Evolutionary conservation across 495 filamentous ascomycete species (phyloP).

Genomic region (Xylaria intraflava): DNA sequence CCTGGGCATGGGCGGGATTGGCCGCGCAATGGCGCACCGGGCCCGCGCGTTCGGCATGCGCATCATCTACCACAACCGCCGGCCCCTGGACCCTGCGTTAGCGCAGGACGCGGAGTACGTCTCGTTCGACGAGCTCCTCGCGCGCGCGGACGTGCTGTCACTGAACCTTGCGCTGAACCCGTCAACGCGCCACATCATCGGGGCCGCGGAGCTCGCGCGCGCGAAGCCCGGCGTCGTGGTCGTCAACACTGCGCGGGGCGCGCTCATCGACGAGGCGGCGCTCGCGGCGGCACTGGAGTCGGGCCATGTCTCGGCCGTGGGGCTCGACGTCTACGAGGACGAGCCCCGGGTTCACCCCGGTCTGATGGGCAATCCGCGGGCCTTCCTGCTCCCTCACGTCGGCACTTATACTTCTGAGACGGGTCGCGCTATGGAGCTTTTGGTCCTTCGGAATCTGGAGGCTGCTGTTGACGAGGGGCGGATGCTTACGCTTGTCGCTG

Average conservation of each 20-base stretch:
- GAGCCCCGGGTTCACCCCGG: slow-evolving; percentile 68
- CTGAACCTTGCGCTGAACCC: slow-evolving; percentile 63
- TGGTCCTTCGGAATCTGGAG: slow-evolving; percentile 62
- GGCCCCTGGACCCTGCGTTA: slow-evolving; percentile 38
- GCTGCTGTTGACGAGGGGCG: slow-evolving; percentile 57
- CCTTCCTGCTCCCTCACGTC: slow-evolving; percentile 75
- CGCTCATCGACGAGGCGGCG: slow-evolving; percentile 64
- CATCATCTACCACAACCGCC: slow-evolving; percentile 66
- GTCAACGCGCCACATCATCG: slow-evolving; percentile 61
- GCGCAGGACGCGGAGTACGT: slow-evolving; percentile 50
- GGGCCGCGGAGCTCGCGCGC: slow-evolving; percentile 54
- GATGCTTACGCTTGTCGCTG: slow-evolving; percentile 63
- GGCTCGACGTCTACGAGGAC: slow-evolving; percentile 78
- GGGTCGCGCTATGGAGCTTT: slow-evolving; percentile 71
- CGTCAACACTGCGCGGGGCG: slow-evolving; percentile 68
- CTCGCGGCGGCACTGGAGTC: slow-evolving; percentile 63
- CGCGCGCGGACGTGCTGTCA: slow-evolving; percentile 58
- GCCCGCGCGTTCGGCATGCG: slow-evolving; percentile 64
- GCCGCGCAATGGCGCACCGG: slow-evolving; percentile 43
- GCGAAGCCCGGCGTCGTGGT: slow-evolving; percentile 68
- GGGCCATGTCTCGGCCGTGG: slow-evolving; percentile 59
- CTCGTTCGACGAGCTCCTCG: slow-evolving; percentile 60
- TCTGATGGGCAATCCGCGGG: slow-evolving; percentile 59
- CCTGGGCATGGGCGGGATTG: slow-evolving; percentile 85
- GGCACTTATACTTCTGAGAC: slow-evolving; percentile 59